A percentile compares a stretch with the other conserved stretches of the same genome.
Conservation (phyloP, 768 basidiomycete species). For the Lanmaoa pseudosensibilis region DNA sequence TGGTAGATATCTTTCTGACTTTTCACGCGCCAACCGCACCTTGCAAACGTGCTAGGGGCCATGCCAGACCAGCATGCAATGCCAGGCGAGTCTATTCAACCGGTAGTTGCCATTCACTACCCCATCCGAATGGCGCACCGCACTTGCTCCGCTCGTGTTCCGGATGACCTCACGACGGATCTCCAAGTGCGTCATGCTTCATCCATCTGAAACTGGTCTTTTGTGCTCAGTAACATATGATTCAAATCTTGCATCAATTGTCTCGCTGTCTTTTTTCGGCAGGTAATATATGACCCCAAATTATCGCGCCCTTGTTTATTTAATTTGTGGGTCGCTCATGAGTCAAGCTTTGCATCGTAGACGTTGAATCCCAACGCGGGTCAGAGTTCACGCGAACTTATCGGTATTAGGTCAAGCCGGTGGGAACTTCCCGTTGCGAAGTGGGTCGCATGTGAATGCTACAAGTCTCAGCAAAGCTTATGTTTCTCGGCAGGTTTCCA, state of each 20-base stretch:
- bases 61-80: not conserved
- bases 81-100: not conserved
- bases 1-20: not conserved
- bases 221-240: not conserved
- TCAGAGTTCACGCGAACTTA: not conserved
- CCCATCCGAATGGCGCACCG: not conserved
- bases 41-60: not conserved
- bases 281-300: not conserved
- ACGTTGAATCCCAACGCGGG: not conserved
- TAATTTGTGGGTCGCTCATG: not conserved
- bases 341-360: not conserved
- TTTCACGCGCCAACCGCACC: not conserved
- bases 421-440: not conserved
- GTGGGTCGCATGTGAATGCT: constrained; percentile 5
- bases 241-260: constrained; percentile 7
- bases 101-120: not conserved
- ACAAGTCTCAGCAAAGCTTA: not conserved
- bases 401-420: not conserved
- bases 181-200: constrained; percentile 3
- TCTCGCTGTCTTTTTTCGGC: constrained; percentile 7
- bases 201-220: not conserved
- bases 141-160: constrained; percentile 14
- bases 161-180: constrained; percentile 1
- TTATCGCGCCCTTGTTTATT: not conserved
- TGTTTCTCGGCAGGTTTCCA: constrained; percentile 3